Base-by-base conservation (phyloP, 2,329 filamentous ascomycete species). In the Alternaria angustiovoidea region DNA sequence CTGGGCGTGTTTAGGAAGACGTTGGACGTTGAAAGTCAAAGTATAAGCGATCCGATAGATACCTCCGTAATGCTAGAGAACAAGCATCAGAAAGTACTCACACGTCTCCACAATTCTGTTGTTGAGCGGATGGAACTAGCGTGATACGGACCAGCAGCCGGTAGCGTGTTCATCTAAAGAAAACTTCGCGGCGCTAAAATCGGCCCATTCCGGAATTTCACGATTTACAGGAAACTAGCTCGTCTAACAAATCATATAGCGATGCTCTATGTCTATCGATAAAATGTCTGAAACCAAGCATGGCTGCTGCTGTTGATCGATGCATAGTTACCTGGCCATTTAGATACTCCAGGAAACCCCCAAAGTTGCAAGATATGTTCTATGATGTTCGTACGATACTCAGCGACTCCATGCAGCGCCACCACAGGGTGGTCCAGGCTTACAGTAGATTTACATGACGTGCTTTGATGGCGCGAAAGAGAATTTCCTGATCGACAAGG, bases 1-100 rank as follows among this genome's bases (percentile, higher is more conserved):
- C 32, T 78, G 76, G 76, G 76, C 76, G 14, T 76, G 71, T 62
- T 51, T 77, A 44, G 75, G 72, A 39, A 70, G 74, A 53, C 64
- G 65, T 7, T 78, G 76, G 76, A 64, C 59, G 18, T 22, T 76
- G 11, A 72, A 65, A 52, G 70, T 44, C 2, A 70, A 72, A 30
- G 58, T 70, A 5, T 69, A 63, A 28, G 24, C 16, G 5, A 52
- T 52, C 24, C 20, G n/a, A 42, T 28, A 52, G 22, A 52, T 30
- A 12, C n/a, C 16, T n/a, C 34, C 20, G 46, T 38, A 20, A 36
- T 38, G 46, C 32, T 49, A 18, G 46, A n/a, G 12, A 38, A 49
- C 14, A 4, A 49, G 46, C 30, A 49, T 24, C 46, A 24, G 16
- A 14, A 46, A 34, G 41, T 26, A 46, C 1, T 7, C 41, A 46